Evolutionary conservation across 2,329 filamentous ascomycete genomes (phyloP), one percentile per base, ranked within the genome.

Genomic region (Cercospora zeae-maydis): DNA sequence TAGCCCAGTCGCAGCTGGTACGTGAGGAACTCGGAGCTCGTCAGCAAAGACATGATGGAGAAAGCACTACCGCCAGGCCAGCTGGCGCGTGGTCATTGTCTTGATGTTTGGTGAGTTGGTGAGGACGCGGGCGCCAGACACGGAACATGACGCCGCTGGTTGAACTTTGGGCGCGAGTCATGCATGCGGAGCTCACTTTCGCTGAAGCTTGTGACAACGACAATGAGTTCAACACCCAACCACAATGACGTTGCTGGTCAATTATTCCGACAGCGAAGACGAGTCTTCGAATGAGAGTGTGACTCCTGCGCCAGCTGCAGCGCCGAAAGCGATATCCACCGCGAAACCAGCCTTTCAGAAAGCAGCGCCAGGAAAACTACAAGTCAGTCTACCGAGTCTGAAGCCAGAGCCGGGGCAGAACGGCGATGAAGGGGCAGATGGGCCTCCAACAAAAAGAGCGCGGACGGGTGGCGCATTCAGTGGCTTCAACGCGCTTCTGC

Each of bases 401-500:
- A 73, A 81, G 14, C 70, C 76, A 39, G 72, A 77, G 2, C 70
- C 74, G 24, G 76, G 78, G 54, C 74, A 78, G 11, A 73, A 70
- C 3, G 67, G 75, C 9, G 74, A 77, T 19, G 74, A 77, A 24
- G 77, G 75, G 59, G 45, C 61, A 39, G 81, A 83, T 27, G 81
- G 81, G 45, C 88, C 88, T 0, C 88, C 90, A 0, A 82, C 88
- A 1, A 96, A 96, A 74, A 87, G 88, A 63, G 82, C 84, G 16
- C 86, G 86, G 55, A 85, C 84, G 1, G 83, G 81, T 7, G 84
- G 83, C 3, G 86, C 84, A 4, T 93, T 96, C 71, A 84, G 89
- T 57, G 90, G 88, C 2, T 95, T 97, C 80, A 95, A 93, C 74
- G 88, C 92, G 1, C 86, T 96, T 69, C 82, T 98, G 19, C 93